phyloP scores from a whole-genome alignment of 225 moss, liverwort and hornwort species.

The Asterella californica region DNA sequence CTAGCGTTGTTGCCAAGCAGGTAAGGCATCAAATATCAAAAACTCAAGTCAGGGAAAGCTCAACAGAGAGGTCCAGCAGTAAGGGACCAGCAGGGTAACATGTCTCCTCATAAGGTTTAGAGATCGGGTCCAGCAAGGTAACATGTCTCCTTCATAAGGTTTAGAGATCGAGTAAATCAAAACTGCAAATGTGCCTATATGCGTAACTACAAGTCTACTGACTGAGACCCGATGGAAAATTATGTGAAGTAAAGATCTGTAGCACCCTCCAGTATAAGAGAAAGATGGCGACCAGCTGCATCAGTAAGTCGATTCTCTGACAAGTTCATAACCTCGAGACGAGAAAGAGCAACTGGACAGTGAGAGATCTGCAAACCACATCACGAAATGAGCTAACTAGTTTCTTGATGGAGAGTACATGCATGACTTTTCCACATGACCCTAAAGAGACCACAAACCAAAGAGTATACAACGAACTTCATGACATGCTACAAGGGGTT shows the following conservation, averaged over 20 bases:
- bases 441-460: not conserved
- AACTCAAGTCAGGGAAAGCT: not conserved
- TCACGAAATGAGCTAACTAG: not conserved
- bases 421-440: not conserved
- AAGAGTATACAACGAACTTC: no score
- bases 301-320: slow-evolving; percentile 91
- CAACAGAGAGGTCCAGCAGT: not conserved
- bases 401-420: not conserved
- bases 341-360: slow-evolving; percentile 79
- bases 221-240: not conserved
- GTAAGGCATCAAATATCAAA: not conserved
- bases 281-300: slow-evolving; percentile 80
- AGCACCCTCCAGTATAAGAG: slow-evolving; percentile 59
- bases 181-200: not conserved
- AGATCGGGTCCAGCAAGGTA: no score
- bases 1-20: slow-evolving; percentile 62
- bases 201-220: not conserved
- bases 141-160: not conserved
- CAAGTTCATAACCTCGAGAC: slow-evolving; percentile 86
- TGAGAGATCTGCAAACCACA: slow-evolving; percentile 72
- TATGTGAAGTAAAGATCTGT: no score
- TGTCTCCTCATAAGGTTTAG: not conserved
- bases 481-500: no score
- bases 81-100: not conserved
- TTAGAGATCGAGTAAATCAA: not conserved